Percentiles rank a stretch among this genome's conserved stretches.
Evolutionary conservation across 1,139 yeast genomes (phyloP).

Genomic region (Kodamaea plutei): DNA sequence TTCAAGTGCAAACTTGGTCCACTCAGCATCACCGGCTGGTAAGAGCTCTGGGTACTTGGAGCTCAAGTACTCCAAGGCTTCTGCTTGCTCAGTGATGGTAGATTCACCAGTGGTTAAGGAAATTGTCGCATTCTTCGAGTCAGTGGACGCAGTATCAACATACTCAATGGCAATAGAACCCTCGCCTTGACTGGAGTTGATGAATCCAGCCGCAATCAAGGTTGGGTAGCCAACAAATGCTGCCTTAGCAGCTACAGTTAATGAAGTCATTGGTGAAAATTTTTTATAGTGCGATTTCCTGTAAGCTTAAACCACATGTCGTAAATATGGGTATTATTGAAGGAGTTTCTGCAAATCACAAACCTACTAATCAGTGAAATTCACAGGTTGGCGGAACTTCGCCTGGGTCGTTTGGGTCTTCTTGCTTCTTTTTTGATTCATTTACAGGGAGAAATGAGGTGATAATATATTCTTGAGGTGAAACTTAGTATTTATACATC

Average conservation of each 20-base stretch:
- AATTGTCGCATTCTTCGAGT: conserved; percentile 40
- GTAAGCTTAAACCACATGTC: too few species aligned
- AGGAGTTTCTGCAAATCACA: too few species aligned
- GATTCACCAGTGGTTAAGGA: conserved; percentile 44
- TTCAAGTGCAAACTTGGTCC: conserved; percentile 68
- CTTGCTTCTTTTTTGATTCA: too few species aligned
- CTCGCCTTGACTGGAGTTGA: conserved; percentile 48
- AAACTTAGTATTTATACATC: too few species aligned
- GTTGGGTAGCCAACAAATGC: conserved; percentile 77
- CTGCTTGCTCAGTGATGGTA: conserved; percentile 39
- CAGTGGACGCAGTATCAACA: conserved; percentile 57
- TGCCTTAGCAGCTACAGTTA: conserved; percentile 83
- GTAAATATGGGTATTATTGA: too few species aligned
- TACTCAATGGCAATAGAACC: conserved; percentile 59
- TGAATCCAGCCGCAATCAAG: conserved; percentile 70
- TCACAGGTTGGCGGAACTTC: too few species aligned
- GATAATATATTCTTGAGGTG: too few species aligned
- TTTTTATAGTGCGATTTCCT: neutral
- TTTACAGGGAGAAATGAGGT: too few species aligned
- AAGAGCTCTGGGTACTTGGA: conserved; percentile 41
- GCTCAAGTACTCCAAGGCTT: conserved; percentile 39
- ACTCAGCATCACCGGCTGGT: conserved; percentile 40
- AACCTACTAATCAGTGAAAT: too few species aligned
- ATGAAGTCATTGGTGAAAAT: conserved; percentile 14
- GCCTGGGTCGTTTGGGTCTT: too few species aligned